Percentiles rank a stretch among this genome's conserved stretches.
Conservation (phyloP, 1,284 basidiomycete genomes). For the Boletus albobrunnescens region DNA sequence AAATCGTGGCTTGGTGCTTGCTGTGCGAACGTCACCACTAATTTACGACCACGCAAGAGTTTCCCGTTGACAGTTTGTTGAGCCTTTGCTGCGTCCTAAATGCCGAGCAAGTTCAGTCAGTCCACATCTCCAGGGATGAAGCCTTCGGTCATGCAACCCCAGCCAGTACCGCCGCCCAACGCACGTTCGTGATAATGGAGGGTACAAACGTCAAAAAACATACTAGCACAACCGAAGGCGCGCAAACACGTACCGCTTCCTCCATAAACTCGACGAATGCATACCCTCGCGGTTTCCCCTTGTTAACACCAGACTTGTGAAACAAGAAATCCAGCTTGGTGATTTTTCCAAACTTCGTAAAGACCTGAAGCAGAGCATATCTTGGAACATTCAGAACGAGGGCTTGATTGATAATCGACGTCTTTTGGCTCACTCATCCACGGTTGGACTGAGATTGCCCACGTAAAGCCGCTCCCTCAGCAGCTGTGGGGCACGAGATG, state of each 20-base stretch:
- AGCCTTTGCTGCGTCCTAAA: constrained; percentile 83
- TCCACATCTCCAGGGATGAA: constrained; percentile 6
- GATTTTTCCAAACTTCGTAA: constrained; percentile 88
- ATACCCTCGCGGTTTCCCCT: constrained; percentile 92
- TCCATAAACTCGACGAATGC: constrained; percentile 87
- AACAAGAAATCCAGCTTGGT: constrained; percentile 92
- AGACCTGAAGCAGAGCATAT: constrained; percentile 84
- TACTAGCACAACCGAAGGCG: constrained; percentile 19
- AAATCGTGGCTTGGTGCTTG: constrained; percentile 60
- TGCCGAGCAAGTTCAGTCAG: constrained; percentile 22
- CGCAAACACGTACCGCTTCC: constrained; percentile 64
- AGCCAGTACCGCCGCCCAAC: constrained; percentile 20
- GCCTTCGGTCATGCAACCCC: constrained; percentile 22
- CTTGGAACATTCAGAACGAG: constrained; percentile 39
- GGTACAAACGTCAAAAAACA: constrained; percentile 29
- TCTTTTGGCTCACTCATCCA: constrained; percentile 74
- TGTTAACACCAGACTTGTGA: constrained; percentile 85
- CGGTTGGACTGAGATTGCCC: constrained; percentile 83
- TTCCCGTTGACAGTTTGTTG: constrained; percentile 74
- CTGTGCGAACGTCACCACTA: constrained; percentile 87
- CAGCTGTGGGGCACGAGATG: constrained; percentile 32
- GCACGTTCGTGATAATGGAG: constrained; percentile 51
- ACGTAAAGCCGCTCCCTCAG: constrained; percentile 80
- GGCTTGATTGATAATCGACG: constrained; percentile 2
- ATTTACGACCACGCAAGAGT: constrained; percentile 78